These are phyloP conservation scores for Trichoderma reesei DNA, from an alignment of 495 filamentous ascomycete species.

Conservation along the genomic window DNA sequence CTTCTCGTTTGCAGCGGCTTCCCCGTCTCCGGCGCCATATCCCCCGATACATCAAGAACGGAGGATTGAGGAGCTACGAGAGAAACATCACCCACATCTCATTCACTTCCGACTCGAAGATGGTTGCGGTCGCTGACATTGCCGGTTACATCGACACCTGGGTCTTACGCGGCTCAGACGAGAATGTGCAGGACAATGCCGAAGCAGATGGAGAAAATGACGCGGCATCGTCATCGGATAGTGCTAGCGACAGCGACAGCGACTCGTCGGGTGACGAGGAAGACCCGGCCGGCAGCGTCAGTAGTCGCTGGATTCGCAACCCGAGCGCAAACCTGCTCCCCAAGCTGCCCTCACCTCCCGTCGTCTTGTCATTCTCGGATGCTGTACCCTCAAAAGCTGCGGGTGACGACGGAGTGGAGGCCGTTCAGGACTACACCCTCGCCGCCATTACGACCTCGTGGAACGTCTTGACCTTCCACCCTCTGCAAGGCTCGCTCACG, in stretches of 20 bases:
- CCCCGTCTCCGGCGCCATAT: constrained; percentile 47
- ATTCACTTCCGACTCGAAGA: constrained; percentile 73
- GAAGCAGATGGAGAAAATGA: constrained; percentile 14
- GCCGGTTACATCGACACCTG: constrained; percentile 83
- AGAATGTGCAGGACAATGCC: constrained; percentile 19
- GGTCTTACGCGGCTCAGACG: constrained; percentile 48
- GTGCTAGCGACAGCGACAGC: constrained; percentile 21
- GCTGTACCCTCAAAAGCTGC: constrained; percentile 20
- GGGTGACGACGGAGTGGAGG: constrained; percentile 16
- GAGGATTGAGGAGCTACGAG: constrained; percentile 69
- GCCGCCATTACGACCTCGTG: constrained; percentile 67
- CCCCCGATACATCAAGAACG: constrained; percentile 47
- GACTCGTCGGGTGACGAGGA: constrained; percentile 24
- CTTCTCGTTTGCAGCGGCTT: constrained; percentile 32
- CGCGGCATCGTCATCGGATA: constrained; percentile 21
- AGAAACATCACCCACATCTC: constrained; percentile 60
- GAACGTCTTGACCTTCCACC: constrained; percentile 66
- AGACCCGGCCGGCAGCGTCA: constrained; percentile 11
- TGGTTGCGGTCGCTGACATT: constrained; percentile 70
- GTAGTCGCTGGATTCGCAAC: constrained; percentile 50
- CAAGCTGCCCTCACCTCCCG: constrained; percentile 52
- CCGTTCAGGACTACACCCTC: constrained; percentile 46
- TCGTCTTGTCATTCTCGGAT: constrained; percentile 55
- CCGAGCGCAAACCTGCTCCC: constrained; percentile 62
- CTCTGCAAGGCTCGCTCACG: constrained; percentile 60